Percentiles rank a stretch among this genome's conserved stretches.
Evolutionary conservation across 163 green algal genomes (phyloP).

Genomic region (Prototheca wickerhamii): DNA sequence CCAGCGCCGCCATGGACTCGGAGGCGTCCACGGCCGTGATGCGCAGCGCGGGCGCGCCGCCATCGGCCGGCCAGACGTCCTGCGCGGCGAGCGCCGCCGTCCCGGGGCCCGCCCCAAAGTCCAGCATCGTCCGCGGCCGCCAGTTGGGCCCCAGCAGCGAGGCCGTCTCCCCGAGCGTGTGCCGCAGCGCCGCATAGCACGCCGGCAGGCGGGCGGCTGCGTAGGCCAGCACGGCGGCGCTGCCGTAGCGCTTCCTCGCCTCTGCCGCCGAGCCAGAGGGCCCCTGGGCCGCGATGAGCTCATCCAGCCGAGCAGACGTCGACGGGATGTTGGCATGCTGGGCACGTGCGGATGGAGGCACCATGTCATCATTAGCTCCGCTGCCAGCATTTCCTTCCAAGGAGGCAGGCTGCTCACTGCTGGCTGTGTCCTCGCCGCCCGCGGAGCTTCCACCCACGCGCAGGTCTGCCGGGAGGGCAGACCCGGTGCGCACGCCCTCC

Average conservation of each 20-base stretch:
- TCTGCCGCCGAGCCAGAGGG: background rate
- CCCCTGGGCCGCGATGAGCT: background rate
- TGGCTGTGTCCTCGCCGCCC: too few relatives aligned
- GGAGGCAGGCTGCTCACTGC: background rate
- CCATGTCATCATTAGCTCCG: background rate
- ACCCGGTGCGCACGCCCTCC: background rate
- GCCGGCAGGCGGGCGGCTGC: constrained; percentile 20
- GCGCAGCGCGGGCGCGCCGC: constrained; percentile 1
- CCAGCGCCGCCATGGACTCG: constrained; percentile 40
- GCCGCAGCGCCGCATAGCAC: constrained; percentile 28
- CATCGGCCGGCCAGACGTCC: constrained; percentile 13
- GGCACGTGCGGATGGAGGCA: background rate
- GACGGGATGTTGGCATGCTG: background rate
- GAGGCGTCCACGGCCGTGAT: constrained; percentile 53
- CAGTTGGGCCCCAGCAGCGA: constrained; percentile 5
- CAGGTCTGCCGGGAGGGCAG: background rate
- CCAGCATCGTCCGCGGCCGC: constrained; percentile 16
- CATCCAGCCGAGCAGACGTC: too few relatives aligned
- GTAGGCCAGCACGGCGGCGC: constrained; percentile 23
- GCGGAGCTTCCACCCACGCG: background rate
- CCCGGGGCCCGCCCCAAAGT: constrained; percentile 25
- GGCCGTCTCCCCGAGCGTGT: constrained; percentile 8
- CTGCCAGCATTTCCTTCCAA: background rate
- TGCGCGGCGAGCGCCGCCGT: constrained; percentile 18
- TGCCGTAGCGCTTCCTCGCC: constrained; percentile 8